Base-by-base conservation (phyloP, 2,329 filamentous ascomycete species). In the Venturiaceae sp. region DNA sequence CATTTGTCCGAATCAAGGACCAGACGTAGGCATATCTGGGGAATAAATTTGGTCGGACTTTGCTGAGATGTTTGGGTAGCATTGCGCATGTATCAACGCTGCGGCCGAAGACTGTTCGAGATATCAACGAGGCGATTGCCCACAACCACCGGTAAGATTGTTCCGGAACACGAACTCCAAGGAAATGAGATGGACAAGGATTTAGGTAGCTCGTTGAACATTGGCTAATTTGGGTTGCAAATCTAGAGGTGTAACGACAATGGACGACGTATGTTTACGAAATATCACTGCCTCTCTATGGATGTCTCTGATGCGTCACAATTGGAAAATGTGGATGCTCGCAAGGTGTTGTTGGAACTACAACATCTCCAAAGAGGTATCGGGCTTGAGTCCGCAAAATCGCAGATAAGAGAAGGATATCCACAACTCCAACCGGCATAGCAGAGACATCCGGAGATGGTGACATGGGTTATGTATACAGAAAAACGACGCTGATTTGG, bases 1-100 rank as follows among this genome's bases (percentile, higher is more conserved):
- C 21, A 56, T 56, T n/a, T 56, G 54, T 33, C 54, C 54, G 36
- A 56, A 56, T 33, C 54, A 46, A 21, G 54, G 54, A 33, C 54
- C 54, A 28, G 54, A 56, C 44, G 54, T 56, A 44, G 37, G 54
- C 32, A 13, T n/a, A 11, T 39, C 14, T 9, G 36, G 37, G 28
- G 28, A 30, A 19, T 56, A 21, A 11, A 23, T 11, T 14, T 23
- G 11, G 21, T 39, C 14, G 26, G 6, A 23, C 5, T 21, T 30
- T 16, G 54, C 54, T 56, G 36, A 56, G 26, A 5, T 30, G 2
- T 34, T 23, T 36, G 23, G 21, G n/a, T 46, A 56, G 54, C 54
- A 56, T 56, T 56, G 54, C 26, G 54, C 54, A 21, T 56, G 54
- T 46, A 30, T 56, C 9, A 56, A 56, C 36, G 34, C 54, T 26